Percentiles rank a stretch among this genome's conserved stretches.
These are phyloP conservation scores for Cadophora luteo-olivacea DNA, from an alignment of 2,329 filamentous ascomycete species.

Conservation along the genomic window DNA sequence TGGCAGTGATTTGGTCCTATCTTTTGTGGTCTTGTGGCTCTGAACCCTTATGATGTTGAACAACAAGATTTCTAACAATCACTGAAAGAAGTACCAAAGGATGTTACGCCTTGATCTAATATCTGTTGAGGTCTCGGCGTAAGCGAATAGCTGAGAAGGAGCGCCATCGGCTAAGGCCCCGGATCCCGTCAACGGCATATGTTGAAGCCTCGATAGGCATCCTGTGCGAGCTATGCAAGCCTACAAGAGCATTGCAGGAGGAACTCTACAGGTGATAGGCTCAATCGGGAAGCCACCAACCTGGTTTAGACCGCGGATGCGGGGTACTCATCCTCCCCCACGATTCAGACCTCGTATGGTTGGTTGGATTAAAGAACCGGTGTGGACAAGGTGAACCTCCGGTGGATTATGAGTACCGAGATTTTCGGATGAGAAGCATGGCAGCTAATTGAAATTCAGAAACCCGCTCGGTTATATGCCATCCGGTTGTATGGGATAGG, in stretches of 20 bases:
- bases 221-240: not conserved
- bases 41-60: not conserved
- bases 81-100: not conserved
- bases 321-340: not conserved
- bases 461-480: too few species aligned
- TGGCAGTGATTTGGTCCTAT: not conserved
- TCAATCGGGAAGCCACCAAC: too few species aligned
- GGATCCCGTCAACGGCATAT: constrained; percentile 17
- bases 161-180: not conserved
- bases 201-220: not conserved
- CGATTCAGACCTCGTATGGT: too few species aligned
- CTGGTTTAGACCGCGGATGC: not conserved
- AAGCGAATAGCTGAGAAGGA: not conserved
- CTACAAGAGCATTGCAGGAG: not conserved
- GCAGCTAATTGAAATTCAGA: too few species aligned
- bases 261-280: not conserved
- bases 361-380: too few species aligned
- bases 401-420: too few species aligned
- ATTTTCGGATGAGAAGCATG: too few species aligned
- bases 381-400: too few species aligned
- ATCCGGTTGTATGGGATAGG: too few species aligned
- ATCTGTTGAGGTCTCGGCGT: too few species aligned
- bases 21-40: not conserved
- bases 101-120: not conserved
- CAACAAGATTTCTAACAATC: not conserved